These are phyloP conservation scores for Rhizopus arrhizus DNA, from an alignment of 371 early-diverging fungal species.

Conservation along the genomic window DNA sequence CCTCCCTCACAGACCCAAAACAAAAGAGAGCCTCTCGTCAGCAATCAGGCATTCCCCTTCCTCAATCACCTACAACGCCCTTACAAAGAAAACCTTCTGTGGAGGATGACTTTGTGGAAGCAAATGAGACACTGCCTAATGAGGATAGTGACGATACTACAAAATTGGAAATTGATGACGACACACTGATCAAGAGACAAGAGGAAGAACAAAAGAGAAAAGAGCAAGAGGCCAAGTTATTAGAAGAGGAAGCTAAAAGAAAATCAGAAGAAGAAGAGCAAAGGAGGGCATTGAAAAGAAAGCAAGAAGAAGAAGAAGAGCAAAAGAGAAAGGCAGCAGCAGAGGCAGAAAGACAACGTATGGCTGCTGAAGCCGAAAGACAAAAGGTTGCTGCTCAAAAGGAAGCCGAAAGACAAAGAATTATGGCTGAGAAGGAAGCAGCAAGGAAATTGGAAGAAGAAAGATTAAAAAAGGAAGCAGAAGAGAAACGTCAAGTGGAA, in stretches of 20 bases:
- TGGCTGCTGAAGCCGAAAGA: conserved; percentile 14
- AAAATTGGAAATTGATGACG: conserved; percentile 5
- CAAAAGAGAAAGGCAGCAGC: conserved; percentile 13
- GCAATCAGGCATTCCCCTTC: conserved; percentile 19
- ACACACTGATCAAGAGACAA: neutral
- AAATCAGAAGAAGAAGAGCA: conserved; percentile 17
- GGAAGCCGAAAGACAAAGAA: conserved; percentile 15
- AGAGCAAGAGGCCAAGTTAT: conserved; percentile 4
- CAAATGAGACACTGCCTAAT: conserved; percentile 33
- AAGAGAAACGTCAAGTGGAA: conserved; percentile 23
- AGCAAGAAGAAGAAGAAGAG: conserved; percentile 15
- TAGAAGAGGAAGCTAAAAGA: neutral
- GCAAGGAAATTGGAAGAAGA: conserved; percentile 22
- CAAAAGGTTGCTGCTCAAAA: conserved; percentile 18
- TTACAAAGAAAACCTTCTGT: conserved; percentile 15
- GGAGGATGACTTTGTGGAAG: conserved; percentile 42
- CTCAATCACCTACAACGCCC: conserved; percentile 26
- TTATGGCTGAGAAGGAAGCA: conserved; percentile 7
- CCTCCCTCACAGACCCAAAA: conserved; percentile 41
- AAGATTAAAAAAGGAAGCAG: conserved; percentile 12
- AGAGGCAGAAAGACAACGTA: conserved; percentile 8
- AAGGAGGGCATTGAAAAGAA: conserved; percentile 4
- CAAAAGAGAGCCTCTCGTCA: conserved; percentile 41
- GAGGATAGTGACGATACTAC: neutral
- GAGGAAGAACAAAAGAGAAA: conserved; percentile 16